Conservation (phyloP, 108 stramenopile species). For the Epithemia pelagica region DNA sequence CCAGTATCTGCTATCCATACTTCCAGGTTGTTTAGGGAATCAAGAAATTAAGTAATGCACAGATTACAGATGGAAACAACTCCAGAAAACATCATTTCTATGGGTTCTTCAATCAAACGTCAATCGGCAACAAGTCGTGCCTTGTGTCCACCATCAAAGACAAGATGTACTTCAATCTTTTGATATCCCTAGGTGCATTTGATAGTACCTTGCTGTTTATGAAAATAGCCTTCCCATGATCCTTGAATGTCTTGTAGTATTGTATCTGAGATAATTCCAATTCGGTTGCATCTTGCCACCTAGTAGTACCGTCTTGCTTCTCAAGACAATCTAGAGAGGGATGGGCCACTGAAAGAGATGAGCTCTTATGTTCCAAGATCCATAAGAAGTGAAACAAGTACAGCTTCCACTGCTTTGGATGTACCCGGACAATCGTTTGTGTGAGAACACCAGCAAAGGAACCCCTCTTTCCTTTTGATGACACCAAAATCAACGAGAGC, state of each 20-base stretch:
- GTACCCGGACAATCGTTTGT: not conserved
- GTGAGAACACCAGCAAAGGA: not conserved
- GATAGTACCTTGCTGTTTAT: not conserved
- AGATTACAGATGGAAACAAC: slow-evolving; percentile 20
- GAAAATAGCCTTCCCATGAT: slow-evolving; percentile 6
- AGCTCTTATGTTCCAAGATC: no score
- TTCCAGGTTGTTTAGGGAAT: slow-evolving; percentile 26
- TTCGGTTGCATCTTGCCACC: slow-evolving; percentile 23
- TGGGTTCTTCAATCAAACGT: slow-evolving; percentile 16
- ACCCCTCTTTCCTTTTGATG: not conserved
- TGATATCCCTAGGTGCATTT: slow-evolving; percentile 14
- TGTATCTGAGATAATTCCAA: slow-evolving; percentile 10
- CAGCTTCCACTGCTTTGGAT: not conserved
- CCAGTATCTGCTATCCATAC: slow-evolving; percentile 3
- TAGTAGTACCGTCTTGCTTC: slow-evolving; percentile 23
- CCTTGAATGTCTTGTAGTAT: slow-evolving; percentile 21
- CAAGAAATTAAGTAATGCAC: slow-evolving; percentile 19
- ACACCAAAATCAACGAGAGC: not conserved
- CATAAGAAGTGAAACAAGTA: no score
- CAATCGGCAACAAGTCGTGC: slow-evolving; percentile 23
- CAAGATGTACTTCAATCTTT: slow-evolving; percentile 22
- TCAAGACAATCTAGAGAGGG: no score
- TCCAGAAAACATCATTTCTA: slow-evolving; percentile 20
- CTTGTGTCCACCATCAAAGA: slow-evolving; percentile 21
- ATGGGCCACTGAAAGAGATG: no score